Evolutionary conservation across 768 basidiomycete species (phyloP).

Genomic region (Coprinopsis cinerea): DNA sequence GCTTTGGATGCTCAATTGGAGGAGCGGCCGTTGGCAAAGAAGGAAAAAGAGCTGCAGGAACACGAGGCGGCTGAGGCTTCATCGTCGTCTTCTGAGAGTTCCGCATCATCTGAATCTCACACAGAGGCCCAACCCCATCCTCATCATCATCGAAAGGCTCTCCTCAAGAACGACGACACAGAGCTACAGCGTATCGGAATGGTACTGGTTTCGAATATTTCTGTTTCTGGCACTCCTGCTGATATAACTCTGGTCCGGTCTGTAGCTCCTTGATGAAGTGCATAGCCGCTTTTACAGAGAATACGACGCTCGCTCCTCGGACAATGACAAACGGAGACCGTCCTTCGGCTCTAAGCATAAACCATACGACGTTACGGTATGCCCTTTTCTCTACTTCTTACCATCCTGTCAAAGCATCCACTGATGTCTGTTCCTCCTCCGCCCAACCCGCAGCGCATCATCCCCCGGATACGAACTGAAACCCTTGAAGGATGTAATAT

Average conservation of each 20-base stretch:
- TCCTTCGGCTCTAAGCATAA: constrained; percentile 17
- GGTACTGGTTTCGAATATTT: constrained; percentile 36
- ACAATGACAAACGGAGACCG: constrained; percentile 18
- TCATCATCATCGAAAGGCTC: constrained; percentile 41
- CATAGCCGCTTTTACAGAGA: constrained; percentile 71
- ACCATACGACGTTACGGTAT: constrained; percentile 73
- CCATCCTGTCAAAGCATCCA: constrained; percentile 1
- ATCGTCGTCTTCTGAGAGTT: constrained; percentile 12
- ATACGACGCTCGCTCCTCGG: constrained; percentile 43
- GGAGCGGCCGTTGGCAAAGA: constrained; percentile 81
- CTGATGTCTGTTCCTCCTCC: not conserved
- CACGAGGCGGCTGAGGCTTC: constrained; percentile 20
- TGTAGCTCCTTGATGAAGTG: constrained; percentile 74
- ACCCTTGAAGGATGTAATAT: constrained; percentile 78
- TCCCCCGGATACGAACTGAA: constrained; percentile 69
- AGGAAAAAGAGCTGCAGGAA: constrained; percentile 72
- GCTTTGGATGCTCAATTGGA: constrained; percentile 82
- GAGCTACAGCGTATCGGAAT: constrained; percentile 76
- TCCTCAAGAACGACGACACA: constrained; percentile 81
- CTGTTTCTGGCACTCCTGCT: constrained; percentile 6
- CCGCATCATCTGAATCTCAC: constrained; percentile 15
- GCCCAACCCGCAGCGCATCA: constrained; percentile 58
- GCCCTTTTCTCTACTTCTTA: constrained; percentile 22
- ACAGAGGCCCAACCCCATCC: constrained; percentile 32
- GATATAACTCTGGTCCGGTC: not conserved